Evolutionary conservation across 129 eudicot species (phyloP), one percentile per base, ranked within the genome.

Genomic region (Sambucus nigra): DNA sequence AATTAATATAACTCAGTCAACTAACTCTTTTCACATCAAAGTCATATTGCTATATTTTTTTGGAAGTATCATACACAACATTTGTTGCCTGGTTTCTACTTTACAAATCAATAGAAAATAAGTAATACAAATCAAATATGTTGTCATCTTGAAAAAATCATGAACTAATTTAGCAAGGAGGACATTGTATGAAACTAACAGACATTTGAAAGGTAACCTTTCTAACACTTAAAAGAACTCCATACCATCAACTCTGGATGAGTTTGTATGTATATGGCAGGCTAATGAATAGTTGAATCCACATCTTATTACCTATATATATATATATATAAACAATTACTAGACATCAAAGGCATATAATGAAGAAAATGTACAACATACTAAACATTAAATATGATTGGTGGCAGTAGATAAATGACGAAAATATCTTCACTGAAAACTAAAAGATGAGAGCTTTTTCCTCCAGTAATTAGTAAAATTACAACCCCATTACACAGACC

Each of bases 311-410:
- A 35, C 8, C 42, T 35, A 35, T 15, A 15, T n/a, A n/a, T n/a
- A n/a, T n/a, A n/a, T n/a, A n/a, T n/a, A n/a, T n/a, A n/a, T 8
- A 35, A 3, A 35, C 1, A 35, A 7, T 35, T 7, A 35, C 42
- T 35, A 15, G 13, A 35, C 8, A 35, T 8, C 5, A 35, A 35
- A 35, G 42, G 13, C 13, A 15, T 7, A 7, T 35, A 35, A 1
- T 35, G 5, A 35, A 7, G 19, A 25, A 46, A 51, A 16, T 16
- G 27, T n/a, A 32, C 55, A 53, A 56, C 54, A 22, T 75, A 88
- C 96, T 94, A 94, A 40, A 94, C 96, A 65, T 88, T 88, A 42
- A 88, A 88, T n/a, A 88, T 88, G 72, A 88, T 88, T 2, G 96
- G 96, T 15, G 96, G 96, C 74, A 88, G 94, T 61, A 88, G 94